These are phyloP conservation scores for Thermothielavioides terrestris DNA, from an alignment of 495 filamentous ascomycete genomes.

Conservation along the genomic window DNA sequence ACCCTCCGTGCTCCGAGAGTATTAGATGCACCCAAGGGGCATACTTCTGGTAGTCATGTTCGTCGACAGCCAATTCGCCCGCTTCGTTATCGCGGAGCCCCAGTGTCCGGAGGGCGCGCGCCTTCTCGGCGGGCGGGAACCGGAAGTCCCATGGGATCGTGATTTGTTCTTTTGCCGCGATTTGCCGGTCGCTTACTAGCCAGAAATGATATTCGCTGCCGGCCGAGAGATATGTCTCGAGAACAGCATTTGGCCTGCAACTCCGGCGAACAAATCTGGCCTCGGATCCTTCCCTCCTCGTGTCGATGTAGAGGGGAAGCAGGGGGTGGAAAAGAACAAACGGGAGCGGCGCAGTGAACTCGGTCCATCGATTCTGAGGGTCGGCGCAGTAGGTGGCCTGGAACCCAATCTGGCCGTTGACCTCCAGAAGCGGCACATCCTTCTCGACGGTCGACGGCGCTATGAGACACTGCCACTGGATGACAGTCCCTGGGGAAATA, in stretches of 20 bases:
- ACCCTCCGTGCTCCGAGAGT: slow-evolving; percentile 79
- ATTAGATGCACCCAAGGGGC: slow-evolving; percentile 55
- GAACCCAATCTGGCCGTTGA: slow-evolving; percentile 77
- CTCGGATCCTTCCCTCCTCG: slow-evolving; percentile 70
- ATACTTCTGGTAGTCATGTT: slow-evolving; percentile 43
- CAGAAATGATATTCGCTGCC: slow-evolving; percentile 78
- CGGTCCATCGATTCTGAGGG: slow-evolving; percentile 63
- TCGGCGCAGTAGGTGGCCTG: slow-evolving; percentile 69
- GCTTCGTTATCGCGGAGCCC: slow-evolving; percentile 42
- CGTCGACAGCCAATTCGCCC: slow-evolving; percentile 34
- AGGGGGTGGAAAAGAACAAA: slow-evolving; percentile 78
- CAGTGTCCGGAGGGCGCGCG: slow-evolving; percentile 39
- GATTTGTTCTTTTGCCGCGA: slow-evolving; percentile 49
- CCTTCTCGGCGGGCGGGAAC: slow-evolving; percentile 35
- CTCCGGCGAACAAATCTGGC: slow-evolving; percentile 82
- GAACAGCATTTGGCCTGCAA: slow-evolving; percentile 71
- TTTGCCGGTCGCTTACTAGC: slow-evolving; percentile 67
- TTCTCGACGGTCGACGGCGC: slow-evolving; percentile 49
- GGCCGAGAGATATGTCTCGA: slow-evolving; percentile 74
- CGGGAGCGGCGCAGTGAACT: slow-evolving; percentile 68
- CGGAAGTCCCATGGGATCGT: slow-evolving; percentile 50
- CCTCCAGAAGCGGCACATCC: slow-evolving; percentile 68
- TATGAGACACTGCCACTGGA: slow-evolving; percentile 64
- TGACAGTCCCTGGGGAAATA: slow-evolving; percentile 32
- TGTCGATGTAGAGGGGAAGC: slow-evolving; percentile 85